phyloP scores from a whole-genome alignment of 1,139 yeast genomes.

The Candida neerlandica region DNA sequence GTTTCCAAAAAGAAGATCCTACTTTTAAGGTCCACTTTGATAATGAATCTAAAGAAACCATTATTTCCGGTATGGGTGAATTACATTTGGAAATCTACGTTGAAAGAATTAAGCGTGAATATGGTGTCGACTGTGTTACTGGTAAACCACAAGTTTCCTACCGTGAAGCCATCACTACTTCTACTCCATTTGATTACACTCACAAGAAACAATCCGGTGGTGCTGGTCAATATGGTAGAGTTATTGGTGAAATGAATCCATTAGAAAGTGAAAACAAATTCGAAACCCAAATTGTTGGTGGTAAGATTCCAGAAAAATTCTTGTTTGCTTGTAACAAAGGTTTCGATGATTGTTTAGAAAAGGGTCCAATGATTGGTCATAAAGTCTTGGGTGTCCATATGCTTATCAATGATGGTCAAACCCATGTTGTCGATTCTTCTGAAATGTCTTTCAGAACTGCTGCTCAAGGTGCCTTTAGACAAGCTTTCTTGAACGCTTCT shows the following conservation, averaged over 20 bases:
- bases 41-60: constrained; percentile 90
- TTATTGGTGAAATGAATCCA: constrained; percentile 81
- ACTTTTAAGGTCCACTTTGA: constrained; percentile 94
- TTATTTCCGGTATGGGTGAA: constrained; percentile 98
- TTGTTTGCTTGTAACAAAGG: constrained; percentile 94
- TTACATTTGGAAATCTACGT: constrained; percentile 95
- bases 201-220: constrained; percentile 99
- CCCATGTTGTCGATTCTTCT: constrained; percentile 95
- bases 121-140: constrained; percentile 91
- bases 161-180: constrained; percentile 83
- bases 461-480: constrained; percentile 87
- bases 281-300: constrained; percentile 90
- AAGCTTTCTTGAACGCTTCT: constrained; percentile 79
- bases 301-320: constrained; percentile 94
- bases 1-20: constrained; percentile 98
- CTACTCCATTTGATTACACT: constrained; percentile 85
- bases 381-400: constrained; percentile 88
- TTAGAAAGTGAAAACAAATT: constrained; percentile 70
- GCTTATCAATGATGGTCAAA: constrained; percentile 96
- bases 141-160: constrained; percentile 99
- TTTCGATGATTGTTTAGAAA: constrained; percentile 90
- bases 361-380: constrained; percentile 97
- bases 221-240: constrained; percentile 99
- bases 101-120: constrained; percentile 97
- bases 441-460: constrained; percentile 96